These are phyloP conservation scores for Hirschioporus abietinus DNA, from an alignment of 768 basidiomycete species.

Conservation along the genomic window DNA sequence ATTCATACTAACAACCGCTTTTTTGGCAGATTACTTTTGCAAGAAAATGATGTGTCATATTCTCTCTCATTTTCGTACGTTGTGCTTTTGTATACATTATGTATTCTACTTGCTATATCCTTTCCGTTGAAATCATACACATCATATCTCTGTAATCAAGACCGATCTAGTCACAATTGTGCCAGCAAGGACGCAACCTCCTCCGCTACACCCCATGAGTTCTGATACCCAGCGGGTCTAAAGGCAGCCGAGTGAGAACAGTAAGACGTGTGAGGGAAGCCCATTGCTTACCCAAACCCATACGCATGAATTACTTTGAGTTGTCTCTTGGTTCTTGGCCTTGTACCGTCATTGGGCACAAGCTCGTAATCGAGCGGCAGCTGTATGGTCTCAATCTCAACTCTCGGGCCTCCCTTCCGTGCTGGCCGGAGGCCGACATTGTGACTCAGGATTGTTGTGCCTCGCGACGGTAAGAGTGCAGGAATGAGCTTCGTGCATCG, in stretches of 20 bases:
- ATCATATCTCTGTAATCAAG: neutral
- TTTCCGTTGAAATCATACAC: neutral
- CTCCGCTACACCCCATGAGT: constrained; percentile 39
- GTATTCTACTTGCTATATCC: neutral
- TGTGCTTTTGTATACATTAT: neutral
- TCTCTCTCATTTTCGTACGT: neutral
- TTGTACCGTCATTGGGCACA: constrained; percentile 15
- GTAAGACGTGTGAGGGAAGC: constrained; percentile 14
- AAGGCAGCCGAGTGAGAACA: neutral
- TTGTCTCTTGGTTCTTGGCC: constrained; percentile 16
- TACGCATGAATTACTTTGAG: constrained; percentile 50
- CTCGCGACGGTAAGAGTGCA: constrained; percentile 24
- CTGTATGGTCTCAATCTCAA: constrained; percentile 42
- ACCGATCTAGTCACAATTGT: neutral
- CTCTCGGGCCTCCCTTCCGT: constrained; percentile 48
- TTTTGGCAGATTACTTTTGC: constrained; percentile 62
- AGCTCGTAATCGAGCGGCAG: constrained; percentile 28
- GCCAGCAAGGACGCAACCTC: constrained; percentile 26
- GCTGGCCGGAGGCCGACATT: constrained; percentile 57
- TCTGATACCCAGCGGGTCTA: constrained; percentile 34
- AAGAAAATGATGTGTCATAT: constrained; percentile 45
- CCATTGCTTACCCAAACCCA: constrained; percentile 45
- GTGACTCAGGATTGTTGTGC: constrained; percentile 41
- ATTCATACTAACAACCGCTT: constrained; percentile 10
- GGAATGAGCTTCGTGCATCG: constrained; percentile 38